Evolutionary conservation across 306 rosid genomes (phyloP).

Genomic region (Cucumis cinereus): DNA sequence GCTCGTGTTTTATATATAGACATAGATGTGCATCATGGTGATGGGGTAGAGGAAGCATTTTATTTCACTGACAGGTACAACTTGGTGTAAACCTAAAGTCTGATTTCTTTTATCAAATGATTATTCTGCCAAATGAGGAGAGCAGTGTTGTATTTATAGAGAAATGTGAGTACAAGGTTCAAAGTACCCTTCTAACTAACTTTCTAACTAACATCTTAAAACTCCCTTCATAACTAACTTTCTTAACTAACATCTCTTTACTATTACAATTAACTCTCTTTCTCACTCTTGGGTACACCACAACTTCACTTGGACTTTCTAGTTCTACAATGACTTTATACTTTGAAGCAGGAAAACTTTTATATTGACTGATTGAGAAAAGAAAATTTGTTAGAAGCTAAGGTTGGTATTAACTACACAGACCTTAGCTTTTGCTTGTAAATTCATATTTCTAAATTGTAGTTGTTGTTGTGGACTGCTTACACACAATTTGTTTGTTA

Average conservation of each 20-base stretch:
- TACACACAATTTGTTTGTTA: not conserved
- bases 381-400: not conserved
- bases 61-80: conserved; percentile 90
- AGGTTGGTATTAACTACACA: not conserved
- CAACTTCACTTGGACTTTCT: conserved; percentile 3
- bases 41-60: conserved; percentile 99
- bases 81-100: too few relatives aligned
- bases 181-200: too few relatives aligned
- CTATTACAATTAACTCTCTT: too few relatives aligned
- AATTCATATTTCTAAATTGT: not conserved
- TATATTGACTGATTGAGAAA: not conserved
- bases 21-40: conserved; percentile 98
- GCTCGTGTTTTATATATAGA: conserved; percentile 93
- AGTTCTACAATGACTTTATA: not conserved
- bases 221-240: too few relatives aligned
- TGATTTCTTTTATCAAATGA: too few relatives aligned
- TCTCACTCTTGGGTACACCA: too few relatives aligned
- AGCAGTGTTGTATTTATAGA: too few relatives aligned
- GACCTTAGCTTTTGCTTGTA: not conserved
- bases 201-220: too few relatives aligned
- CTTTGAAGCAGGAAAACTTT: not conserved
- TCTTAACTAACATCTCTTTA: too few relatives aligned
- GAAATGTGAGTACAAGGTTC: too few relatives aligned
- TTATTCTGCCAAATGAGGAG: too few relatives aligned
- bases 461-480: not conserved